Evolutionary conservation across 2,329 filamentous ascomycete species (phyloP).

Genomic region (Pseudocercospora pini-densiflorae): DNA sequence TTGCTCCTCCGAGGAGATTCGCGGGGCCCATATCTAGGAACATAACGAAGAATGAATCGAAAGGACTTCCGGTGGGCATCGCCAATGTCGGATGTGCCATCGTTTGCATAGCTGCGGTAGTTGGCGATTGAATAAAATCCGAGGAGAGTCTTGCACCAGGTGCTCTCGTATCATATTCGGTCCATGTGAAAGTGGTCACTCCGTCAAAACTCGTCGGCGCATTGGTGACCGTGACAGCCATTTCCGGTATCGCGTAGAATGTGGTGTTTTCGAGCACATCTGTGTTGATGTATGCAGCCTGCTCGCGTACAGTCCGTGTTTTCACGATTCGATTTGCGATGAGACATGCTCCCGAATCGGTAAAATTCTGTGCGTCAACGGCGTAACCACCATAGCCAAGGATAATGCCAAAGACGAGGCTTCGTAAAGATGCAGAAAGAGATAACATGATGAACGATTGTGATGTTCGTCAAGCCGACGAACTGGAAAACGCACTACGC

Average conservation of each 20-base stretch:
- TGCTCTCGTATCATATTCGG: constrained; percentile 16
- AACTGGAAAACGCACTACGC: constrained; percentile 5
- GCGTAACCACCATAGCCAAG: constrained; percentile 11
- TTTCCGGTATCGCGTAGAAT: constrained; percentile 33
- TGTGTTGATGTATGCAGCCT: constrained; percentile 35
- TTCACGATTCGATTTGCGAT: constrained; percentile 14
- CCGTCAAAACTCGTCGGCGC: constrained; percentile 36
- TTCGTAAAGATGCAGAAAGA: constrained; percentile 16
- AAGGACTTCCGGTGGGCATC: constrained; percentile 8
- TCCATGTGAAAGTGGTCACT: constrained; percentile 37
- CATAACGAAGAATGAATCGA: constrained; percentile 7
- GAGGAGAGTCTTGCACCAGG: neutral
- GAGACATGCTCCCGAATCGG: constrained; percentile 17
- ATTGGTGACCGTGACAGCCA: constrained; percentile 35
- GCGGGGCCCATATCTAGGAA: neutral
- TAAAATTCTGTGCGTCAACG: constrained; percentile 6
- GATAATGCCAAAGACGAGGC: constrained; percentile 19
- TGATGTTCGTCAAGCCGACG: constrained; percentile 1
- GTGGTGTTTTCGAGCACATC: constrained; percentile 36
- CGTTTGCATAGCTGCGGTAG: neutral
- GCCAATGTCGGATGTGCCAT: neutral
- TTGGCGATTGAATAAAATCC: neutral
- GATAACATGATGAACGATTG: constrained; percentile 14
- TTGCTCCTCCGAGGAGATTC: constrained; percentile 2
- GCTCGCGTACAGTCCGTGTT: constrained; percentile 32